These are phyloP conservation scores for Luffa acutangula DNA, from an alignment of 306 rosid genomes.

Conservation along the genomic window DNA sequence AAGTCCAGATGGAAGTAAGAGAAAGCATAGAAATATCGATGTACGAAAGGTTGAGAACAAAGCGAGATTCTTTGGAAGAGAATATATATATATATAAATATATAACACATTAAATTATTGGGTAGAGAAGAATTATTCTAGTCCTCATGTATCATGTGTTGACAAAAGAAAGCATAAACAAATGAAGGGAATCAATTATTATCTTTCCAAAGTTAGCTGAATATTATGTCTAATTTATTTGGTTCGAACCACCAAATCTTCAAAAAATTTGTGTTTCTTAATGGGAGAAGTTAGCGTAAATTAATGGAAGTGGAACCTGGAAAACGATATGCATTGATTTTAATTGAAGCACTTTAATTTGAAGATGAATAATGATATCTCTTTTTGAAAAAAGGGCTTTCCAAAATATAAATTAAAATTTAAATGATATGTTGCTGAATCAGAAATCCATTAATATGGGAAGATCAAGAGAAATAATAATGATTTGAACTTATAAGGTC, in stretches of 20 bases:
- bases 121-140: not conserved
- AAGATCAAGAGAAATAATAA: not conserved
- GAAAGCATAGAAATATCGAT: not conserved
- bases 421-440: not conserved
- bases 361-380: not conserved
- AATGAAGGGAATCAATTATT: not conserved
- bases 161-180: not conserved
- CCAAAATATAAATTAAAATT: not conserved
- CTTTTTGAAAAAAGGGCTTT: not conserved
- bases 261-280: not conserved
- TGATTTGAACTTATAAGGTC: not conserved
- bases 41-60: not conserved
- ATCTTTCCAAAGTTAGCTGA: not conserved
- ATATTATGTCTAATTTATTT: not conserved
- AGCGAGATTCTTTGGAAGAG: not conserved
- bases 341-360: not conserved
- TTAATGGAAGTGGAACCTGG: not conserved
- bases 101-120: not conserved
- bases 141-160: slow-evolving; percentile 1
- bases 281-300: not conserved
- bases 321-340: not conserved
- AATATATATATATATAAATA: not conserved
- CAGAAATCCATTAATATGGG: not conserved
- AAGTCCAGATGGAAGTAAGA: not conserved
- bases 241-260: not conserved